Conservation (phyloP, 2,329 filamentous ascomycete genomes). For the Sphaerulina populicola region DNA sequence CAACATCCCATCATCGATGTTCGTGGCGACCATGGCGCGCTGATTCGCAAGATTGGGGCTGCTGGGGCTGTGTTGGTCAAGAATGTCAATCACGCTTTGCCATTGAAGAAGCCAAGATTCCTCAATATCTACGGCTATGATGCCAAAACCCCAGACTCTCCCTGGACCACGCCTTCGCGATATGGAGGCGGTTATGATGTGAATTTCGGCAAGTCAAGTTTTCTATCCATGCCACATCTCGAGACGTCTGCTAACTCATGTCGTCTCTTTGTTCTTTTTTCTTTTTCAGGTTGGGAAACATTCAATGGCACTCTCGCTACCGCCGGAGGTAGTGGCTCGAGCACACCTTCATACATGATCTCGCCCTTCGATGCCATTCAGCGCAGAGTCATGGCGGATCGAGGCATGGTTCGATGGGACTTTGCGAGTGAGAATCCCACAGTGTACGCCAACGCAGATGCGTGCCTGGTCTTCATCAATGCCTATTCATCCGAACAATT, state of each 20-base stretch:
- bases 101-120: constrained; percentile 40
- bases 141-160: constrained; percentile 26
- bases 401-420: constrained; percentile 23
- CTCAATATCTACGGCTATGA: constrained; percentile 37
- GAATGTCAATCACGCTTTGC: constrained; percentile 50
- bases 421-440: constrained; percentile 23
- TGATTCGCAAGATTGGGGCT: constrained; percentile 39
- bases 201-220: constrained; percentile 25
- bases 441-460: constrained; percentile 24
- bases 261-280: too few relatives aligned
- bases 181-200: constrained; percentile 36
- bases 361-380: constrained; percentile 23
- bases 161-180: constrained; percentile 34
- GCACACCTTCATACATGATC: constrained; percentile 18
- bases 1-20: constrained; percentile 49
- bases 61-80: constrained; percentile 56
- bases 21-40: constrained; percentile 43
- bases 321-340: constrained; percentile 9
- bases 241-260: too few relatives aligned
- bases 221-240: too few relatives aligned
- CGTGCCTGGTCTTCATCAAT: constrained; percentile 31
- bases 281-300: constrained; percentile 19
- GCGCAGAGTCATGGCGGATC: constrained; percentile 17
- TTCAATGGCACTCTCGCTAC: constrained; percentile 21
- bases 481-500: constrained; percentile 25